Base-by-base conservation (phyloP, 345 rosid genomes). In the Citrus cavaleriei region DNA sequence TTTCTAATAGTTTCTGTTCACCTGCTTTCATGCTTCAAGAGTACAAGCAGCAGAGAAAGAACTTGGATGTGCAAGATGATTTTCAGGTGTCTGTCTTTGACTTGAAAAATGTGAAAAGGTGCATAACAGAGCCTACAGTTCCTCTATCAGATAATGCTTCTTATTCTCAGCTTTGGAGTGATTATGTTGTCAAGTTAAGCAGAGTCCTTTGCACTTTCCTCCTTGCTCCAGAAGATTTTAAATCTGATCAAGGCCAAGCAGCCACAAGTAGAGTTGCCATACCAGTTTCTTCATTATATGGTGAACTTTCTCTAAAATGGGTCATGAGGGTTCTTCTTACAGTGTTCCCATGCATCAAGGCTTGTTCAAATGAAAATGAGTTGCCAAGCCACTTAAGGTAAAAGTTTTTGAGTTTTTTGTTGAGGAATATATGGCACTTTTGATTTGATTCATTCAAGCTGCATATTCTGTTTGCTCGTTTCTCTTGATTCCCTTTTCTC, bases 1-100 rank as follows among this genome's bases (percentile, higher is more conserved):
- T 91, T 79, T 92, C 95, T 34, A 91, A 91, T 80, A 88, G 95
- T 87, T 91, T 87, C 76, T 91, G 95, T 82, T 89, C 93, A 42
- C 89, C 83, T 81, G 87, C 89, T 77, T 90, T 90, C 80, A 72
- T 89, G 88, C 81, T 91, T 74, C 90, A 89, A 82, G 93, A 90
- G 77, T 82, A 81, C 83, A 74, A 81, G 84, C 86, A 74, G 81
- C 86, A 82, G 67, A 75, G 35, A 40, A 88, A 78, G 79, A 84
- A 79, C 74, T 72, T 75, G 51, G 62, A 82, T 72, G 18, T 35
- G 21, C 84, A 73, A 74, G 75, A 85, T 42, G 84, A 81, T 76
- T 37, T 58, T 78, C 81, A 78, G 40, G 55, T 79, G 70, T 77
- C 80, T 70, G 35, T 71, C 76, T 59, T 42, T 69, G 77, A 83